These are phyloP conservation scores for Pythium insidiosum DNA, from an alignment of 352 stramenopile genomes.

Conservation along the genomic window DNA sequence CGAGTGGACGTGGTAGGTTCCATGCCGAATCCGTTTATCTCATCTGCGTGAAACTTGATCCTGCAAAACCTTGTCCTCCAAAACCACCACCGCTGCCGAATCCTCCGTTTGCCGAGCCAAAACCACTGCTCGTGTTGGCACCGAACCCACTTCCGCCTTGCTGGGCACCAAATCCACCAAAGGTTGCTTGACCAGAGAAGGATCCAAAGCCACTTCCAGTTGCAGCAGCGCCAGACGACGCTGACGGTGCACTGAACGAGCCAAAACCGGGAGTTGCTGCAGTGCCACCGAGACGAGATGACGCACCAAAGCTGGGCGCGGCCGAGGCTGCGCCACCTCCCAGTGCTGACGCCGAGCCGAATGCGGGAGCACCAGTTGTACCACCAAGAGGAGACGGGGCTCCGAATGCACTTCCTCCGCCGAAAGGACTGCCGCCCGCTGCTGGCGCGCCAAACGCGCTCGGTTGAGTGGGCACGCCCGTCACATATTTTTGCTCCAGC, in stretches of 20 bases:
- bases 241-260: too few species aligned
- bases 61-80: background rate
- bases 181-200: conserved; percentile 11
- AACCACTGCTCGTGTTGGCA: conserved; percentile 13
- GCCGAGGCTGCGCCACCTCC: conserved; percentile 18
- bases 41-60: too few species aligned
- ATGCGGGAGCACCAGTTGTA: conserved; percentile 24
- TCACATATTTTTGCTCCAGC: conserved; percentile 76
- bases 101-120: conserved; percentile 13
- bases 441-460: conserved; percentile 27
- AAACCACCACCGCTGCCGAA: conserved; percentile 18
- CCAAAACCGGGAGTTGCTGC: too few species aligned
- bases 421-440: conserved; percentile 1
- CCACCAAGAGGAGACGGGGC: conserved; percentile 32
- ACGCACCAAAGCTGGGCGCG: conserved; percentile 22
- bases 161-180: conserved; percentile 10
- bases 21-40: too few species aligned
- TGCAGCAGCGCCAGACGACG: conserved; percentile 5
- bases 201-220: conserved; percentile 27
- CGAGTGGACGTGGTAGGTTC: too few species aligned
- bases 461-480: too few species aligned
- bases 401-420: conserved; percentile 26
- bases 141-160: conserved; percentile 8
- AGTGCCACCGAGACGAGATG: conserved; percentile 10
- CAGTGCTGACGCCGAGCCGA: conserved; percentile 39